Base-by-base conservation (phyloP, 2,329 filamentous ascomycete genomes). In the Iodosphaeria phyllophila region DNA sequence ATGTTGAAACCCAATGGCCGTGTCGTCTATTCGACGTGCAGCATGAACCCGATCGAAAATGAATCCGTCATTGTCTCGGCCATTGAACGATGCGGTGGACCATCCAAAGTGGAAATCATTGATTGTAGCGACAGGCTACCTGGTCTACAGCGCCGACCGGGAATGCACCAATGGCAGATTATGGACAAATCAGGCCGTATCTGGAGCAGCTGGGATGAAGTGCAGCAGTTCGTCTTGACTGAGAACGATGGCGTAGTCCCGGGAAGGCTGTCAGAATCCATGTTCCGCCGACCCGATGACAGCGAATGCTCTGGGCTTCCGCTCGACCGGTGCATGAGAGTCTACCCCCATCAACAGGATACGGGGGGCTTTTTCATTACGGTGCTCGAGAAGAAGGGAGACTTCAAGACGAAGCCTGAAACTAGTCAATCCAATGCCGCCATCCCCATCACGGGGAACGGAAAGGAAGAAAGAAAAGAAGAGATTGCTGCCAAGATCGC, bases 351-450 rank as follows among this genome's bases (percentile, higher is more conserved):
- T 48, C 64, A 83, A 43, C 89, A 98, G 51, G 83, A 98, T 40
- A 98, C 89, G 3, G 89, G 89, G 28, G 86, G 77, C 13, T 98
- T 98, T 61, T 98, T 98, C 56, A 93, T 98, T 44, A 76, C 83
- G 1, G 84, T 93, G 1, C 54, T 98, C 11, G 78, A 93, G 56
- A 98, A 98, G 62, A 74, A 74, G 46, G 65, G 69, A 14, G 89
- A 93, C 35, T 83, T 92, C 46, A 76, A 66, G 45, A 75, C 73
- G 6, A 77, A 66, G 47, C 72, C 73, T 13, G 78, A 89, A 48
- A 61, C 64, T 4, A 57, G 61, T 5, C 28, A 29, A 28, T 44
- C 51, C 27, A 65, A 63, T 41, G 15, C 34, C n/a, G 32, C 23
- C 12, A 28, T 31, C 8, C 35, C 32, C 20, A 35, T 26, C 15